These are phyloP conservation scores for Hibiscus syriacus DNA, from an alignment of 345 rosid genomes.

Conservation along the genomic window DNA sequence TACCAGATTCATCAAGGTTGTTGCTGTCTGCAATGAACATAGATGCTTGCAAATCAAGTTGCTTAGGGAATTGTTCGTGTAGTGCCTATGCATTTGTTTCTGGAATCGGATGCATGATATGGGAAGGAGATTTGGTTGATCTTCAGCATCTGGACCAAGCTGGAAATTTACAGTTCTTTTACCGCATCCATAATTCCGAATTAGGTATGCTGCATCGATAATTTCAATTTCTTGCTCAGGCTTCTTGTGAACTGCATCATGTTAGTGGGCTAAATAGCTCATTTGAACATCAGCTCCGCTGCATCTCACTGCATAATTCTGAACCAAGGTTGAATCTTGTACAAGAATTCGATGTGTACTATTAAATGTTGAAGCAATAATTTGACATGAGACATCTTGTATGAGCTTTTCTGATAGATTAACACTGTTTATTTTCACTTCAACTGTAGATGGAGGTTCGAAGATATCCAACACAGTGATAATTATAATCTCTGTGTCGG, in stretches of 20 bases:
- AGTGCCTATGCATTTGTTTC: slow-evolving; percentile 34
- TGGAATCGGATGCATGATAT: slow-evolving; percentile 52
- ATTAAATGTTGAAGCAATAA: not conserved
- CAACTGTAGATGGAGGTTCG: slow-evolving; percentile 23
- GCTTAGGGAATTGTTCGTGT: slow-evolving; percentile 58
- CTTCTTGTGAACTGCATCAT: too few species aligned
- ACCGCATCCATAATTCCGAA: slow-evolving; percentile 60
- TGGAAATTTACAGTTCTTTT: slow-evolving; percentile 22
- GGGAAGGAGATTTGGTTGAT: slow-evolving; percentile 52
- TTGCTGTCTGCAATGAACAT: slow-evolving; percentile 17
- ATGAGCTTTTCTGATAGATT: not conserved
- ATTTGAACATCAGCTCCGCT: not conserved
- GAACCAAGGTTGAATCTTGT: not conserved
- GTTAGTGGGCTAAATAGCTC: too few species aligned
- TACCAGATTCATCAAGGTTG: slow-evolving; percentile 40
- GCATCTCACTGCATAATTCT: not conserved
- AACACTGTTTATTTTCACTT: not conserved
- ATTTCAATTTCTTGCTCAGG: too few species aligned
- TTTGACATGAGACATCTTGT: too few species aligned
- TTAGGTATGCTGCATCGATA: slow-evolving; percentile 22
- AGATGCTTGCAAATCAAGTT: slow-evolving; percentile 28
- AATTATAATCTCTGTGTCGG: slow-evolving; percentile 29
- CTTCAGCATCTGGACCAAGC: slow-evolving; percentile 27
- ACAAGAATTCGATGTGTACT: not conserved
- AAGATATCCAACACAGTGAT: slow-evolving; percentile 31